phyloP scores from a whole-genome alignment of 805 yeast species.

The Candida sphagnicola region DNA sequence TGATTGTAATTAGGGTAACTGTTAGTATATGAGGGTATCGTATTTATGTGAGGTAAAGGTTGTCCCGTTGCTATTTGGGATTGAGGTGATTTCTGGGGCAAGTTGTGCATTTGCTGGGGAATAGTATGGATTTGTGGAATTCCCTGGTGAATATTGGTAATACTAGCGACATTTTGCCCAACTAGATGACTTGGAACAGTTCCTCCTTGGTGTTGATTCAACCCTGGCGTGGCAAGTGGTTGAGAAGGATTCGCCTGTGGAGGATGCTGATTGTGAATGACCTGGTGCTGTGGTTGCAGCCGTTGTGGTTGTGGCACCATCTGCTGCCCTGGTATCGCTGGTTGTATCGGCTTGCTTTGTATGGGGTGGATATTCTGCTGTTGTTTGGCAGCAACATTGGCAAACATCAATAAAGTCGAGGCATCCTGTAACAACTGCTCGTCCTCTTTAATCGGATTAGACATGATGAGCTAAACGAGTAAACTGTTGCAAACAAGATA shows the following conservation, averaged over 20 bases:
- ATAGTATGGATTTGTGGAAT: background rate
- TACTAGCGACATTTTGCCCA: background rate
- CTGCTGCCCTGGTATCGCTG: background rate
- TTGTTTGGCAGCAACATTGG: slow-evolving; percentile 48
- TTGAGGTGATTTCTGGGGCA: background rate
- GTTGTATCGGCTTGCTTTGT: background rate
- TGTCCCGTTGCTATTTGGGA: background rate
- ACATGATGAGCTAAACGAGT: background rate
- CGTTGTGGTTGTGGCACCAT: background rate
- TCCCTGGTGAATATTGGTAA: background rate
- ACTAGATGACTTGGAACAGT: background rate
- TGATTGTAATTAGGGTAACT: background rate
- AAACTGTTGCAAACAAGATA: background rate
- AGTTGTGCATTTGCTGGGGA: background rate
- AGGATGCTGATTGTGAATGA: background rate
- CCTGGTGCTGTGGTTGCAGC: background rate
- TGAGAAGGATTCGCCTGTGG: background rate
- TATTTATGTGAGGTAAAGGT: background rate
- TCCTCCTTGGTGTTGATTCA: too few species aligned
- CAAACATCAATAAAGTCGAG: slow-evolving; percentile 57
- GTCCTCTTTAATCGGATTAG: slow-evolving; percentile 17
- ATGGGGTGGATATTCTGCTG: slow-evolving; percentile 16
- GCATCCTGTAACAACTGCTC: slow-evolving; percentile 54
- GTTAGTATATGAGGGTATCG: background rate
- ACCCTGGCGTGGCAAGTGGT: background rate